These are phyloP conservation scores for Spencermartinsiella europaea DNA, from an alignment of 805 yeast species.

Conservation along the genomic window DNA sequence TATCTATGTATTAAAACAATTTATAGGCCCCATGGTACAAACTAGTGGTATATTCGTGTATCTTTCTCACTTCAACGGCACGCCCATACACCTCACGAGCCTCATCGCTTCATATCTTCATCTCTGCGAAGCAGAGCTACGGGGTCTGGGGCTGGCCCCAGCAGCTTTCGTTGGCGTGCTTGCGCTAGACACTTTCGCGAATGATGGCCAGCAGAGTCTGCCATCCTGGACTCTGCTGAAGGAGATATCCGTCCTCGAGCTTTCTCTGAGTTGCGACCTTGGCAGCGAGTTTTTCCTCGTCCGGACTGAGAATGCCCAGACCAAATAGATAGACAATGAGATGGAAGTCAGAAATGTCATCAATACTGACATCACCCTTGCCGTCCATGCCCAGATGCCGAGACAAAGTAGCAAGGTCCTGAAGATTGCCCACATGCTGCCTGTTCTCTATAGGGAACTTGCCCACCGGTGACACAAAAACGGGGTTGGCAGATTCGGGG, in stretches of 20 bases:
- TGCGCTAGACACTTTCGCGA: constrained; percentile 16
- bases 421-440: constrained; percentile 66
- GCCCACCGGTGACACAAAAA: constrained; percentile 38
- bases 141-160: too few species aligned
- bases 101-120: too few species aligned
- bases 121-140: too few species aligned
- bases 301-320: constrained; percentile 50
- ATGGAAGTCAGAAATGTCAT: constrained; percentile 66
- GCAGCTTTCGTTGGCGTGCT: too few species aligned
- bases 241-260: constrained; percentile 42
- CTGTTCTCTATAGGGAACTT: constrained; percentile 76
- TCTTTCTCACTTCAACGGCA: too few species aligned
- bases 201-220: constrained; percentile 63
- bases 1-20: too few species aligned
- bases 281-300: constrained; percentile 49
- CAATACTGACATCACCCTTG: constrained; percentile 29
- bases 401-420: constrained; percentile 48
- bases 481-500: constrained; percentile 44
- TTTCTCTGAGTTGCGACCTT: constrained; percentile 42
- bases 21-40: too few species aligned
- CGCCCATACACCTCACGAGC: too few species aligned
- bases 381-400: constrained; percentile 40
- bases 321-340: constrained; percentile 53
- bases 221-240: constrained; percentile 73
- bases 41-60: too few species aligned